Evolutionary conservation across 176 grass and related monocot species (phyloP).

Genomic region (Zoysia japonica): DNA sequence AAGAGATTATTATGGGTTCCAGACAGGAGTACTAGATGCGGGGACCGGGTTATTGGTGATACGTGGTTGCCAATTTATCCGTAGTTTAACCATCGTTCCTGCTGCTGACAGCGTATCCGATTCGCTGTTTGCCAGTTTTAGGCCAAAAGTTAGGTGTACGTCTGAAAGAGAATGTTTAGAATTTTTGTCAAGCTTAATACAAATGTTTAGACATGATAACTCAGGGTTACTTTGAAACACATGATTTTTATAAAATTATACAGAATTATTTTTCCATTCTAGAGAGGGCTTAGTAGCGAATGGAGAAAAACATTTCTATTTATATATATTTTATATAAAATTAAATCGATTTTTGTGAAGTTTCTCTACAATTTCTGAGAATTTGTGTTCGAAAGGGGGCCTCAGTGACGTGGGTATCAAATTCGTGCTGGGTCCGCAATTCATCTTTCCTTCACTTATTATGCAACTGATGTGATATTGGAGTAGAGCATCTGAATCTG

Average conservation of each 20-base stretch:
- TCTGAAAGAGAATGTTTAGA: background rate
- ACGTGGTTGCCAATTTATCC: conserved; percentile 30
- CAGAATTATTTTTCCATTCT: too few species aligned
- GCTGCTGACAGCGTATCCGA: background rate
- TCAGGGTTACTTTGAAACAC: too few species aligned
- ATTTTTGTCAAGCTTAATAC: background rate
- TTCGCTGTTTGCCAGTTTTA: background rate
- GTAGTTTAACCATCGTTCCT: background rate
- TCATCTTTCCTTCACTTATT: background rate
- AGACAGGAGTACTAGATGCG: background rate
- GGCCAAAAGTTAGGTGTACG: background rate
- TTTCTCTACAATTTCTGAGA: too few species aligned
- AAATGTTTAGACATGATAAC: background rate
- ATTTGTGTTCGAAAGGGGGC: too few species aligned
- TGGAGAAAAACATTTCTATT: too few species aligned
- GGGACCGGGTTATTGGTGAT: conserved; percentile 20
- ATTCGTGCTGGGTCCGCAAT: background rate
- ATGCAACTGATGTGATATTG: background rate
- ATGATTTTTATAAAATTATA: too few species aligned
- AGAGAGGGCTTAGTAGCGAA: too few species aligned
- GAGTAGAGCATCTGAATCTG: background rate
- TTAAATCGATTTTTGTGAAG: too few species aligned
- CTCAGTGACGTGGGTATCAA: too few species aligned
- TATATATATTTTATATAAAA: too few species aligned
- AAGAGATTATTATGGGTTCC: background rate